These are phyloP conservation scores for Magnolia changhungtana DNA, from an alignment of 164 flowering plant genomes.

Conservation along the genomic window DNA sequence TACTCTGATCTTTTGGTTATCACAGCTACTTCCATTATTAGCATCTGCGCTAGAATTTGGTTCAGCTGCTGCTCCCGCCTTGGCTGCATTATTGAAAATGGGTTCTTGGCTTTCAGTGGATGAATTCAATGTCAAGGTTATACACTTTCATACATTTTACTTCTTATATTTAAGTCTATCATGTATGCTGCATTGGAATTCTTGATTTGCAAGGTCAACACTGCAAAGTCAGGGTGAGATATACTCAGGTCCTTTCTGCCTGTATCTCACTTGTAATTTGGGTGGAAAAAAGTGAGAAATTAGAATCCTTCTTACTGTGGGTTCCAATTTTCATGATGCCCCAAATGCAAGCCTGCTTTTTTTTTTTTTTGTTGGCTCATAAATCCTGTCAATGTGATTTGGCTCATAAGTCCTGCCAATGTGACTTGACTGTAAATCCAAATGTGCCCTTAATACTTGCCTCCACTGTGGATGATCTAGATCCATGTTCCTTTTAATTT, in stretches of 20 bases:
- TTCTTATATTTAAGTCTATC: background rate
- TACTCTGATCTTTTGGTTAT: slow-evolving; percentile 12
- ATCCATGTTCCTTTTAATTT: background rate
- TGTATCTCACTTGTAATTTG: background rate
- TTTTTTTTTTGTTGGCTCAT: background rate
- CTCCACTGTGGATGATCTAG: background rate
- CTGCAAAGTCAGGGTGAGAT: no score
- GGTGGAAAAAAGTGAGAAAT: background rate
- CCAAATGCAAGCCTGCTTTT: background rate
- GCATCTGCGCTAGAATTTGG: slow-evolving; percentile 98
- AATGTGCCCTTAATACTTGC: background rate
- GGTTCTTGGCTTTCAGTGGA: slow-evolving; percentile 93
- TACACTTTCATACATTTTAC: background rate
- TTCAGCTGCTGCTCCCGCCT: slow-evolving; percentile 97
- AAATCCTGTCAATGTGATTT: background rate
- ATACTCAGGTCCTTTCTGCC: background rate
- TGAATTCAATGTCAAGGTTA: slow-evolving; percentile 76
- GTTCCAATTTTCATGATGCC: background rate
- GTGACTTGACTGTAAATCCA: background rate
- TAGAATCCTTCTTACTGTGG: background rate
- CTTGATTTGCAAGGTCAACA: background rate
- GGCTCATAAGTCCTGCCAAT: background rate
- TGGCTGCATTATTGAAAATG: slow-evolving; percentile 90
- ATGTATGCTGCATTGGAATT: background rate
- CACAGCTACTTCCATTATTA: slow-evolving; percentile 84